Evolutionary conservation across 257 asterid genomes (phyloP).

Genomic region (Forsythia suspensa): DNA sequence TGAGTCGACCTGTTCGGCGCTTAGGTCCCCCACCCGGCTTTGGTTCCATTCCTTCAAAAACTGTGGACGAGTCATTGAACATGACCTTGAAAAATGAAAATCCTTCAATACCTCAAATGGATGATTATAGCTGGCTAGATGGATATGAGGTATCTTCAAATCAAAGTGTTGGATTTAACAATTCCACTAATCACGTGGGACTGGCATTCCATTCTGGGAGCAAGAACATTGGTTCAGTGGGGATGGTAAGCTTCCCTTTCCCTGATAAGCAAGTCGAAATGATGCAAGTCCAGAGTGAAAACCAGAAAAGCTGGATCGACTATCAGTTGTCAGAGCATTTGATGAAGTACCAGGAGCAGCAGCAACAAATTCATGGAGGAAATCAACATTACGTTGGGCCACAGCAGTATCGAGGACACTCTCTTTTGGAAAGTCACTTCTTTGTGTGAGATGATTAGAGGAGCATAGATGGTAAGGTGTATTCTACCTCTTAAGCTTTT

Average conservation of each 20-base stretch:
- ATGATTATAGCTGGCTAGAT: slow-evolving; percentile 90
- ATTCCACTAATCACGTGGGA: slow-evolving; percentile 45
- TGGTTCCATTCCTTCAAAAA: slow-evolving; percentile 70
- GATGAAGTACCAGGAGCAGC: slow-evolving; percentile 58
- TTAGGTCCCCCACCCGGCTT: slow-evolving; percentile 98
- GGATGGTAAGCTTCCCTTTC: slow-evolving; percentile 62
- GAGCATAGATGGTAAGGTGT: slow-evolving; percentile 51
- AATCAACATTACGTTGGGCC: slow-evolving; percentile 53
- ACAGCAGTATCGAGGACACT: slow-evolving; percentile 75
- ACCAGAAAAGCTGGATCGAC: slow-evolving; percentile 56
- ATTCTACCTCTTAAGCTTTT: background rate
- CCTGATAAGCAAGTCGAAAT: slow-evolving; percentile 74
- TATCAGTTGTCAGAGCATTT: slow-evolving; percentile 50
- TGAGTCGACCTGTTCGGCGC: slow-evolving; percentile 81
- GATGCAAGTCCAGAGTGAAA: slow-evolving; percentile 49
- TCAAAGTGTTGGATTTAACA: slow-evolving; percentile 54
- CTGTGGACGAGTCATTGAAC: slow-evolving; percentile 46
- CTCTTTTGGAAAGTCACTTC: slow-evolving; percentile 67
- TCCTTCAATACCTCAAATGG: slow-evolving; percentile 42
- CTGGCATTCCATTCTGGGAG: slow-evolving; percentile 36
- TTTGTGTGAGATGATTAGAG: slow-evolving; percentile 67
- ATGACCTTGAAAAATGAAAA: slow-evolving; percentile 43
- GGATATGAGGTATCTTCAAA: slow-evolving; percentile 66
- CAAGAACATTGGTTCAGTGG: slow-evolving; percentile 50
- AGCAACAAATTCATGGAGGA: slow-evolving; percentile 54